Evolutionary conservation across 2,329 filamentous ascomycete genomes (phyloP).

Genomic region (Aspergillus latus): DNA sequence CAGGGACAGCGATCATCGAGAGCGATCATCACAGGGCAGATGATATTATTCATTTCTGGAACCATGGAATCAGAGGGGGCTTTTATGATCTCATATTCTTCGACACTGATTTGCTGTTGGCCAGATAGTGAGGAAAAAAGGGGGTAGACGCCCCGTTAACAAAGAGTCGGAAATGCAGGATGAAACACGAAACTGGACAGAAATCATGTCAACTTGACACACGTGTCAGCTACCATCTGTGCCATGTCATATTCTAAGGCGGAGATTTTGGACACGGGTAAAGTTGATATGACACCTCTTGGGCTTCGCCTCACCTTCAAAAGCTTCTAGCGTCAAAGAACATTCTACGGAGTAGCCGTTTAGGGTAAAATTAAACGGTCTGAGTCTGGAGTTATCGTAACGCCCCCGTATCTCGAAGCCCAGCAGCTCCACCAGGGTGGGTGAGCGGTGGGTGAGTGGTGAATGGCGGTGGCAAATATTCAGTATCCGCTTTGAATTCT

Average conservation of each 20-base stretch:
- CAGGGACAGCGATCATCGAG: neutral
- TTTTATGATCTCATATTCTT: conserved; percentile 12
- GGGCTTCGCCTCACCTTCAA: neutral
- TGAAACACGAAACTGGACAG: neutral
- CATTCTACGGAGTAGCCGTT: neutral
- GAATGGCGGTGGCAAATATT: neutral
- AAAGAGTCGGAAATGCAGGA: neutral
- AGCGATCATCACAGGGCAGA: neutral
- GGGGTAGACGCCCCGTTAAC: neutral
- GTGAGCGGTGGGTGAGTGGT: no score
- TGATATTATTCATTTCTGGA: conserved; percentile 14
- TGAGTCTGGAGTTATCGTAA: neutral
- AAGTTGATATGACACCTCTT: neutral
- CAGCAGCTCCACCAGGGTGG: neutral
- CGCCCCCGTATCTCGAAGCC: neutral
- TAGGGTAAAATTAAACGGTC: neutral
- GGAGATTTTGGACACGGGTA: neutral
- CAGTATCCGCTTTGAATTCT: neutral
- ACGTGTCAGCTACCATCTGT: neutral
- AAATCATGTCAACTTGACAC: neutral
- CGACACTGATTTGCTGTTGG: neutral
- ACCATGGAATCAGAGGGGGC: conserved; percentile 17
- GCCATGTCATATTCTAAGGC: neutral
- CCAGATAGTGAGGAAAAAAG: neutral
- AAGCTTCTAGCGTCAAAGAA: conserved; percentile 1